Conservation (phyloP, 345 rosid genomes). For the Leavenworthia alabamica region DNA sequence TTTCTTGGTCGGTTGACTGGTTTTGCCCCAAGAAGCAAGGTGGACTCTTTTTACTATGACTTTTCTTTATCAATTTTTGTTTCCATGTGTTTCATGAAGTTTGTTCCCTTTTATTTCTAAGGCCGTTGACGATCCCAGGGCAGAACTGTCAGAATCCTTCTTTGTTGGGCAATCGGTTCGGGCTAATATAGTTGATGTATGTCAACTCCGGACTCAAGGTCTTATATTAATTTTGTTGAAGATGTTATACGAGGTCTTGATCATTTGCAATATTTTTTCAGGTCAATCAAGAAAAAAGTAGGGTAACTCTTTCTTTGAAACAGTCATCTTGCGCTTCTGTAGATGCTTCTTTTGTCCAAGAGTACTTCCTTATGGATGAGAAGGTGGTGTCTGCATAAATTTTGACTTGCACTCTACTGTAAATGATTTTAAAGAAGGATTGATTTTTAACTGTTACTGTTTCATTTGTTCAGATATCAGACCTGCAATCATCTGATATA, state of each 20-base stretch:
- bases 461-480: constrained; percentile 54
- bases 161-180: constrained; percentile 90
- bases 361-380: constrained; percentile 63
- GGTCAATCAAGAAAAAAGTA: constrained; percentile 63
- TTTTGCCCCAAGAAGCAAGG: constrained; percentile 86
- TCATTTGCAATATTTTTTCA: constrained; percentile 26
- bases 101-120: constrained; percentile 28
- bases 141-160: constrained; percentile 62
- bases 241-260: constrained; percentile 8
- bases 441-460: constrained; percentile 3
- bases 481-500: constrained; percentile 48
- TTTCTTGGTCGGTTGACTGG: constrained; percentile 96
- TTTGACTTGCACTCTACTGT: background rate
- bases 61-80: background rate
- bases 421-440: background rate
- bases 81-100: constrained; percentile 5
- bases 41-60: constrained; percentile 18
- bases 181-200: constrained; percentile 65
- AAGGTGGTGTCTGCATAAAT: constrained; percentile 45
- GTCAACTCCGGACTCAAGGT: constrained; percentile 34
- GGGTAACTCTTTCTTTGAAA: constrained; percentile 75
- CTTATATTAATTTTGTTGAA: background rate
- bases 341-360: constrained; percentile 74
- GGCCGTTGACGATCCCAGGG: constrained; percentile 65
- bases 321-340: constrained; percentile 81